Base-by-base conservation (phyloP, 129 eudicot genomes). In the Heracleum sosnowskyi region DNA sequence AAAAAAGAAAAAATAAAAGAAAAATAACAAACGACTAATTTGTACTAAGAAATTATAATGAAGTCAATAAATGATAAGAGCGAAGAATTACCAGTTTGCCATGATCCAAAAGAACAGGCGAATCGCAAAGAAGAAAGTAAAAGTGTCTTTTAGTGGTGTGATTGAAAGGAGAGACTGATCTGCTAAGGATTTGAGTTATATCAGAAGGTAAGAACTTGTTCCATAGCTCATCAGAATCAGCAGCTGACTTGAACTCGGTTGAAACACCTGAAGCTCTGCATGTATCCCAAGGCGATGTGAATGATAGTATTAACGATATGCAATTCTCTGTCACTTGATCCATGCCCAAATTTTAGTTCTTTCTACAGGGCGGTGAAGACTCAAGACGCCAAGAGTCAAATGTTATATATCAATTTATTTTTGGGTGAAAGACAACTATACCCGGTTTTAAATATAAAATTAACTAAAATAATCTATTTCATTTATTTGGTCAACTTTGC, bases 141-240 rank as follows among this genome's bases (percentile, higher is more conserved):
- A 91, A 85, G 51, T 89, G 78, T 76, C 87, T 91, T 49, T 80
- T 82, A 44, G 91, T 40, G 55, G 34, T 62, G 55, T 69, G 66
- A 34, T 17, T 60, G 37, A 80, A 49, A 20, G 83, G 77, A 34
- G 90, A 69, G 22, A 39, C 75, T 3, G 91, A 83, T 45, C 82
- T 60, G 8, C 73, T 73, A 11, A 91, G 45, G 16, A 89, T 63
- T 11, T 80, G 76, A 12, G 6, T 66, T 41, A 78, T 46, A 85
- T 87, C 90, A 18, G 82, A 71, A 7, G 97, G 97, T 86, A 90
- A 80, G 72, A 92, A 90, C 13, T 79, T 79, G 34, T 82, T 82
- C 98, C 98, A 93, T 0, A 93, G 82, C 18, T 37, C 44, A 42
- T 93, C 86, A 28, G 92, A 87, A 53, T 93, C 92, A 5, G 88